These are phyloP conservation scores for Malassezia restricta DNA, from an alignment of 1,284 basidiomycete species.

Conservation along the genomic window DNA sequence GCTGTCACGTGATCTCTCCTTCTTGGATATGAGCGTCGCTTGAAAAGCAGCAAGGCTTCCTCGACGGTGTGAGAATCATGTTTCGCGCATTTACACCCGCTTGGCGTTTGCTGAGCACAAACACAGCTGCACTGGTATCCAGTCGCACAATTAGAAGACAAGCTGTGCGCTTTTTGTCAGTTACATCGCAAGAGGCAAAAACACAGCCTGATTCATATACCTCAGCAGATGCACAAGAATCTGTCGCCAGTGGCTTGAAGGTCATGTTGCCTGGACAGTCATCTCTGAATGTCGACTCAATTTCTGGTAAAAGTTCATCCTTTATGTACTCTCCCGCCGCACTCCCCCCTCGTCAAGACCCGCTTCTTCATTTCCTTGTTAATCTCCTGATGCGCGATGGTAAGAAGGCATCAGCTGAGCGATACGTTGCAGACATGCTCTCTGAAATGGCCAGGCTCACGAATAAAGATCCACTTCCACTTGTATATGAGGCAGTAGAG, in stretches of 20 bases:
- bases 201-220: not conserved
- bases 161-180: too few relatives aligned
- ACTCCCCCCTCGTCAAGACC: constrained; percentile 32
- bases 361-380: constrained; percentile 40
- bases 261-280: not conserved
- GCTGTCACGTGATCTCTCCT: too few relatives aligned
- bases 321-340: constrained; percentile 21
- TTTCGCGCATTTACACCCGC: too few relatives aligned
- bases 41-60: too few relatives aligned
- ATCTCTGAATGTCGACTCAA: not conserved
- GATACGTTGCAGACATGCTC: constrained; percentile 39
- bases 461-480: constrained; percentile 42
- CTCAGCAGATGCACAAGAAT: not conserved
- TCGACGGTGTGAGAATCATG: too few relatives aligned
- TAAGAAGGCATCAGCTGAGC: constrained; percentile 45
- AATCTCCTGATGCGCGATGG: constrained; percentile 48
- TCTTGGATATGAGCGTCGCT: too few relatives aligned
- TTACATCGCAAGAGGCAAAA: too few relatives aligned
- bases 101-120: too few relatives aligned
- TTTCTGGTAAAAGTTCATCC: not conserved
- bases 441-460: constrained; percentile 34
- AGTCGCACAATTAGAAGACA: too few relatives aligned
- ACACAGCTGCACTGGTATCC: too few relatives aligned
- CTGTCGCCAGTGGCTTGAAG: not conserved
- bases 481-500: constrained; percentile 43